Evolutionary conservation across 1,284 basidiomycete genomes (phyloP), one percentile per base, ranked within the genome.

Genomic region (Tetrapyrgos nigripes): DNA sequence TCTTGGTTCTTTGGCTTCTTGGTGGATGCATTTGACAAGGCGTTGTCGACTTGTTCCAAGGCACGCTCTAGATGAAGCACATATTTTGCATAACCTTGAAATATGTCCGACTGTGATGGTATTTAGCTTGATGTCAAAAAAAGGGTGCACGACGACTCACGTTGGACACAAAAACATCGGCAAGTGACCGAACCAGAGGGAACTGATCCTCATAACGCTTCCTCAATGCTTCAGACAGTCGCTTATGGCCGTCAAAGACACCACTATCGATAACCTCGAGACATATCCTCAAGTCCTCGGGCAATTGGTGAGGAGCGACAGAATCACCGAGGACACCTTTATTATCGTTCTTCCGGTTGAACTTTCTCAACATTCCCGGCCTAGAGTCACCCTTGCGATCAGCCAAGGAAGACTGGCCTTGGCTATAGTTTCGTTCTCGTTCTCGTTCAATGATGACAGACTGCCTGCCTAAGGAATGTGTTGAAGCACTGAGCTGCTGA

Each of bases 171-270:
- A 97, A 98, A 13, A 97, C 93, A 67, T 97, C 94, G 35, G 95
- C 95, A 35, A 98, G 81, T 35, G 90, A 92, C 54, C 95, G 83
- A 35, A 97, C 95, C 23, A 97, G 83, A 3, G 95, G 95, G 69
- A 91, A 97, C 70, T 97, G 94, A 68, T 96, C 93, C 60, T 96
- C 93, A 62, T 96, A 97, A 46, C 94, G 82, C 75, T 92, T 94
- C 68, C 85, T 85, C 64, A 98, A 76, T 23, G 90, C 90, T 49
- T 92, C 88, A 54, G 88, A 91, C 26, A 97, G 83, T 65, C 88
- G 85, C 66, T 91, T 82, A 74, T 98, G 95, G 2, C 96, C 95
- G 50, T 93, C 87, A 51, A 96, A 80, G 45, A 97, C 93, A 0
- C 46, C 54, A 40, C 84, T 84, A 64, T 93, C 88, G 26, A 97